Evolutionary conservation across 1,284 basidiomycete species (phyloP).

Genomic region (Porogramme epimiltina): DNA sequence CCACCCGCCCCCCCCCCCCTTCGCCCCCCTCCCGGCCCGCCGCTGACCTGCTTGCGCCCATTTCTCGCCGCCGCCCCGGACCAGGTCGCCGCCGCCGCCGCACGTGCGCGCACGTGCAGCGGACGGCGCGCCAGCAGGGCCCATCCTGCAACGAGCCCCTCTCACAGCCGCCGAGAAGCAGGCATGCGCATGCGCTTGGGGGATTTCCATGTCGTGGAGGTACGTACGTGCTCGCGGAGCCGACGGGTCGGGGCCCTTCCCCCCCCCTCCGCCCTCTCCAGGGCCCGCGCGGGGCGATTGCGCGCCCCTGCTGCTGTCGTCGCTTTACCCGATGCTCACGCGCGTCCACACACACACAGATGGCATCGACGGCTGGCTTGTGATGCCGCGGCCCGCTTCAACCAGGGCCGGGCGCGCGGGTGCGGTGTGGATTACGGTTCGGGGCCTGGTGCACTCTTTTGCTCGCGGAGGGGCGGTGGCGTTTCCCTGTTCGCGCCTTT

Average conservation of each 20-base stretch:
- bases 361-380: slow-evolving; percentile 13
- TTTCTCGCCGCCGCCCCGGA: not conserved
- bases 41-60: not conserved
- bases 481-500: too few relatives aligned
- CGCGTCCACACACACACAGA: slow-evolving; percentile 4
- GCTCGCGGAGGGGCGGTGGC: too few relatives aligned
- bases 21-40: not conserved
- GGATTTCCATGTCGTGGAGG: slow-evolving; percentile 31
- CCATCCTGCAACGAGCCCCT: slow-evolving; percentile 32
- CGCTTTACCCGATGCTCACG: not conserved
- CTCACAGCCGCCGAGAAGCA: slow-evolving; percentile 35
- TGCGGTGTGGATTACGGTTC: too few relatives aligned
- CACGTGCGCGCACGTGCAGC: too few relatives aligned
- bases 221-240: slow-evolving; percentile 10
- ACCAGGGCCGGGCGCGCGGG: too few relatives aligned
- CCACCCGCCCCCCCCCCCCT: not conserved
- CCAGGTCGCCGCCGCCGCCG: not conserved
- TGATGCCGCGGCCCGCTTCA: not conserved
- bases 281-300: too few relatives aligned
- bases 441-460: too few relatives aligned
- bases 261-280: too few relatives aligned
- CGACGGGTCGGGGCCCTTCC: too few relatives aligned
- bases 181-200: slow-evolving; percentile 30
- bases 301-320: not conserved
- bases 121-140: too few relatives aligned